Evolutionary conservation across 306 rosid genomes (phyloP), one percentile per base, ranked within the genome.

Genomic region (Pueraria montana): DNA sequence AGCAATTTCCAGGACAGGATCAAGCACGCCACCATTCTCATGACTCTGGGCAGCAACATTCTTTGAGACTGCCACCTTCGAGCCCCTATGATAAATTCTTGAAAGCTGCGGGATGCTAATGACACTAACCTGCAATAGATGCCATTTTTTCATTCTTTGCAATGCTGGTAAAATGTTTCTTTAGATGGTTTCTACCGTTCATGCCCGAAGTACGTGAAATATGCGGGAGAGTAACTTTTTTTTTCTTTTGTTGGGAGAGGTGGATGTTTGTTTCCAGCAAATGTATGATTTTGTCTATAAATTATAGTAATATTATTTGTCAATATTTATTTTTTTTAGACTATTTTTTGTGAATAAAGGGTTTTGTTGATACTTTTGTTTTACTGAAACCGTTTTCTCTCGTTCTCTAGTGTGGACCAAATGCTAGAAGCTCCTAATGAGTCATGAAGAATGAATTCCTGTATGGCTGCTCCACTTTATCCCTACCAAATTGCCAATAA

Each of bases 1-100:
- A 88, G 81, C 91, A 88, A 78, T 71, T 74, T 63, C 79, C 38
- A 82, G 81, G 58, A 7, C 80, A 48, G 43, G 88, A 90, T 75
- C 91, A 84, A 79, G 82, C 69, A 65, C 42, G 38, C 30, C 40
- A 63, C 76, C 83, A 84, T 89, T 83, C 91, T 5, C 86, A 74
- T 34, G 95, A 91, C 74, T 78, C 85, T 67, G 88, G 67, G 20
- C 91, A 76, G 23, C 89, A 80, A 17, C 75, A 89, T 78, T 88
- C 93, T 66, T 82, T 96, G 90, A 91, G 86, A 83, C 83, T 96
- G 24, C 99, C 99, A 38, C 98, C 99, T 82, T 92, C 97, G 49
- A 94, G 98, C 80, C 99, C 99, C 40, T 96, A 82, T 8, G 99
- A 94, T 87, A 96, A 96, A 84, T 96, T 96, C 88, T 87, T 96